Base-by-base conservation (phyloP, 768 basidiomycete species). In the Suillus subluteus region DNA sequence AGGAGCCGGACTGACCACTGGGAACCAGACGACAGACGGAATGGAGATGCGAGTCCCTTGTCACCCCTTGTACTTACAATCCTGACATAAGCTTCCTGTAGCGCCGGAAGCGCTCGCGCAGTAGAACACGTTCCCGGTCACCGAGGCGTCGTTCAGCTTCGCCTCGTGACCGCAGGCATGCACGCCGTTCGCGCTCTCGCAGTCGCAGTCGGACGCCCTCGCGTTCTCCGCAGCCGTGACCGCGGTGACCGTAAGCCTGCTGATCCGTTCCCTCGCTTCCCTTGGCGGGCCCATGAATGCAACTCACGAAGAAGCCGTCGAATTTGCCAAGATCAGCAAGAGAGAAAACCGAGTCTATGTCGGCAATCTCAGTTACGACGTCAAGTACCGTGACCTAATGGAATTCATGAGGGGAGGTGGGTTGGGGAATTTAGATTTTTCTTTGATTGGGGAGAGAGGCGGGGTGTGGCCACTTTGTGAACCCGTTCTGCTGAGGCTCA, bases 321-420 rank as follows among this genome's bases (percentile, higher is more conserved):
- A 96, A 78, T 97, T 98, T 73, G 89, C 95, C 74, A 96, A 98
- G 79, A 87, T 91, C 76, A 95, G 93, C 91, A 95, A 96, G 87
- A 88, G 94, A 82, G 98, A 99, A 86, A 95, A 98, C 79, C 87
- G 97, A 73, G 95, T 99, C 74, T 99, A 99, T 75, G 95, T 98
- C 79, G 97, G 98, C 76, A 99, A 99, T 80, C 88, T 99, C 81
- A 95, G 94, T 78, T 99, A 98, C 85, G 94, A 97, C 79, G 94
- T 96, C 89, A 96, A 91, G 82, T 99, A 97, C 83, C 88, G 95
- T 82, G 98, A 99, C 84, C 86, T 99, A 80, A 95, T 96, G 88
- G 95, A 98, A 89, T 98, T 98, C 79, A 97, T 98, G 95, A 88
- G 94, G 91, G 94, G 94, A 95, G 96, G 96, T 98, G 94, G 91